phyloP scores from a whole-genome alignment of 108 stramenopile genomes.

The Skeletonema potamos region DNA sequence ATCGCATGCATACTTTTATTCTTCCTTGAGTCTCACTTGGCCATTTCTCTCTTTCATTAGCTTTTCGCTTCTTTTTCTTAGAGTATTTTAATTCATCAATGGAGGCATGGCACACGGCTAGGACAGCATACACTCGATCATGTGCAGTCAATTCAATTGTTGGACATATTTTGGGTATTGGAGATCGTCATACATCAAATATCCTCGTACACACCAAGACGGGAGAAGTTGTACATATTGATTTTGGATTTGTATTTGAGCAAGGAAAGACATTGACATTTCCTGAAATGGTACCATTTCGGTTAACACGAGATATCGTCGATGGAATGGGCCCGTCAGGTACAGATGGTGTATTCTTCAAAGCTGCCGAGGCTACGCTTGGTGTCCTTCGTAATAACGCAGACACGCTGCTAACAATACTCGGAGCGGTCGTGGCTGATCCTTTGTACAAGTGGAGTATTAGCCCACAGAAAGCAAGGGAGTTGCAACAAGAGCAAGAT shows the following conservation, averaged over 20 bases:
- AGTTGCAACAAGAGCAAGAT: constrained; percentile 42
- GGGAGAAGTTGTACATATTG: constrained; percentile 97
- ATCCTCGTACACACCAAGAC: constrained; percentile 92
- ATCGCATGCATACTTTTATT: neutral
- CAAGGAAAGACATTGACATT: constrained; percentile 87
- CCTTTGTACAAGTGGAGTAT: constrained; percentile 94
- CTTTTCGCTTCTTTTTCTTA: constrained; percentile 86
- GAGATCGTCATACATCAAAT: constrained; percentile 96
- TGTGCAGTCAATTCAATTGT: constrained; percentile 95
- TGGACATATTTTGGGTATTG: constrained; percentile 98
- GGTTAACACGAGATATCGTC: constrained; percentile 95
- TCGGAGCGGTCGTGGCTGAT: constrained; percentile 94
- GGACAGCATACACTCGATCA: constrained; percentile 86
- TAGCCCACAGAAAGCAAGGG: constrained; percentile 67
- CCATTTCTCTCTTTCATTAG: constrained; percentile 77
- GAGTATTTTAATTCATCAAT: constrained; percentile 88
- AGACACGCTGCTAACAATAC: constrained; percentile 84
- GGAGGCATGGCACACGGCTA: constrained; percentile 86
- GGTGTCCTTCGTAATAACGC: constrained; percentile 78
- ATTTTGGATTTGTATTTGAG: constrained; percentile 99
- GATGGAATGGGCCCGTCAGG: constrained; percentile 96
- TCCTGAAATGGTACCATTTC: constrained; percentile 97
- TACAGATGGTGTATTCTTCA: constrained; percentile 88
- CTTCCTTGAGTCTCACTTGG: constrained; percentile 55
- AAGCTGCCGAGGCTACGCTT: constrained; percentile 80